Conservation (phyloP, 495 filamentous ascomycete genomes). For the Daldinia bambusicola region DNA sequence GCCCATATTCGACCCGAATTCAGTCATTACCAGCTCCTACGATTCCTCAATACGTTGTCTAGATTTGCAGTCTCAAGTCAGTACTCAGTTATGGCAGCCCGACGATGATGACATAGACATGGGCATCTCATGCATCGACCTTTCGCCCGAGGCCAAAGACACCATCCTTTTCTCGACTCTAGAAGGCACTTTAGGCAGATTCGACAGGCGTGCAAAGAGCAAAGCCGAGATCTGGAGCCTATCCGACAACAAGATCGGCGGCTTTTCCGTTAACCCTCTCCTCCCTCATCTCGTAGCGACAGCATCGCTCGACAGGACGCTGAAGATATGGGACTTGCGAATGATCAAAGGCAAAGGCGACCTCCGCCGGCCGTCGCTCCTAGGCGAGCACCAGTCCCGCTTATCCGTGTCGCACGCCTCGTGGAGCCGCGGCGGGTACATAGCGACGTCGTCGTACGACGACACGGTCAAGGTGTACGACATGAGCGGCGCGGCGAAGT, state of each 20-base stretch:
- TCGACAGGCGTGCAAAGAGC: constrained; percentile 73
- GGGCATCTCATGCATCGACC: constrained; percentile 83
- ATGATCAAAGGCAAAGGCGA: constrained; percentile 72
- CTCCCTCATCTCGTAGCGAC: constrained; percentile 87
- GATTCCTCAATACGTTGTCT: constrained; percentile 91
- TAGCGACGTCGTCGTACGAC: constrained; percentile 94
- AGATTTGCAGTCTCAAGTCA: constrained; percentile 80
- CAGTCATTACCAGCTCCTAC: constrained; percentile 88
- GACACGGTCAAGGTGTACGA: constrained; percentile 93
- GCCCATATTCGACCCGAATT: constrained; percentile 72
- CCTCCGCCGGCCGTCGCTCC: constrained; percentile 65
- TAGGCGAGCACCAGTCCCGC: constrained; percentile 83
- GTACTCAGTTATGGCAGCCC: constrained; percentile 82
- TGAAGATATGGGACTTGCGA: constrained; percentile 93
- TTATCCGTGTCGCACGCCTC: constrained; percentile 91
- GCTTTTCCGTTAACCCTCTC: constrained; percentile 82
- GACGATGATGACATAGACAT: constrained; percentile 72
- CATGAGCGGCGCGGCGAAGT: constrained; percentile 71
- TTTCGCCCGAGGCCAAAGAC: constrained; percentile 75
- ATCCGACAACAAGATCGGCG: constrained; percentile 94
- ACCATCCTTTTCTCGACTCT: constrained; percentile 88
- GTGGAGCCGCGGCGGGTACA: constrained; percentile 81
- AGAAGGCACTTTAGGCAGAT: constrained; percentile 78
- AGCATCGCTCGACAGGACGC: constrained; percentile 85
- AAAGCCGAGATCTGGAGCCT: constrained; percentile 77